These are phyloP conservation scores for Macrophomina tecta DNA, from an alignment of 2,329 filamentous ascomycete species.

Conservation along the genomic window DNA sequence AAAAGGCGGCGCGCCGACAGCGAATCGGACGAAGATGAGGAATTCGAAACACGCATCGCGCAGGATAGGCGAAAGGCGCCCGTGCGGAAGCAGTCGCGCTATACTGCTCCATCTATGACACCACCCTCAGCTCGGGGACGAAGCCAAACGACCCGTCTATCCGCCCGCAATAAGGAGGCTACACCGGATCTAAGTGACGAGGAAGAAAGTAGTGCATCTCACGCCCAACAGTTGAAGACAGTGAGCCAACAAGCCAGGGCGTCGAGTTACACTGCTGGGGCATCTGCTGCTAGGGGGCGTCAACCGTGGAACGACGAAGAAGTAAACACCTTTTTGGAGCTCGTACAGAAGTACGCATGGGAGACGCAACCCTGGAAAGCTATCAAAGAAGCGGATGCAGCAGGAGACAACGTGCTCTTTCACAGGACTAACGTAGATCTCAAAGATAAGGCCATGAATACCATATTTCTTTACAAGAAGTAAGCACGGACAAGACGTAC, in stretches of 20 bases:
- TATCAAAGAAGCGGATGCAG: conserved; percentile 16
- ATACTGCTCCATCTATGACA: not conserved
- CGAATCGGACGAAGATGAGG: conserved; percentile 46
- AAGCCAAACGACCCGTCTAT: not conserved
- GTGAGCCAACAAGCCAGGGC: conserved; percentile 14
- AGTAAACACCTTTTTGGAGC: not conserved
- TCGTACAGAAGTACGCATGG: not conserved
- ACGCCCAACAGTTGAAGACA: not conserved
- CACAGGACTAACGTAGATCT: conserved; percentile 59
- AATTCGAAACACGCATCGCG: conserved; percentile 48
- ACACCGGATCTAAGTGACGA: not conserved
- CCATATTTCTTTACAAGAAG: conserved; percentile 49
- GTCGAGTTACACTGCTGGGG: not conserved
- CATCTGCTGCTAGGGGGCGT: conserved; percentile 24
- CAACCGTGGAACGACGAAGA: conserved; percentile 24
- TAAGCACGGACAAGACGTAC: conserved; percentile 33
- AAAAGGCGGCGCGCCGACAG: conserved; percentile 23
- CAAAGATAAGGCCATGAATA: conserved; percentile 52
- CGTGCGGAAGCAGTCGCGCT: conserved; percentile 32
- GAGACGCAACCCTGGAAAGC: not conserved
- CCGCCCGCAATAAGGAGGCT: too few species aligned
- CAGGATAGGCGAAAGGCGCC: conserved; percentile 40
- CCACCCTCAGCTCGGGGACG: not conserved
- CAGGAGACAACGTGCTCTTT: conserved; percentile 31
- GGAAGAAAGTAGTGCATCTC: not conserved